Evolutionary conservation across 345 rosid genomes (phyloP).

Genomic region (Raphanus raphanistrum): DNA sequence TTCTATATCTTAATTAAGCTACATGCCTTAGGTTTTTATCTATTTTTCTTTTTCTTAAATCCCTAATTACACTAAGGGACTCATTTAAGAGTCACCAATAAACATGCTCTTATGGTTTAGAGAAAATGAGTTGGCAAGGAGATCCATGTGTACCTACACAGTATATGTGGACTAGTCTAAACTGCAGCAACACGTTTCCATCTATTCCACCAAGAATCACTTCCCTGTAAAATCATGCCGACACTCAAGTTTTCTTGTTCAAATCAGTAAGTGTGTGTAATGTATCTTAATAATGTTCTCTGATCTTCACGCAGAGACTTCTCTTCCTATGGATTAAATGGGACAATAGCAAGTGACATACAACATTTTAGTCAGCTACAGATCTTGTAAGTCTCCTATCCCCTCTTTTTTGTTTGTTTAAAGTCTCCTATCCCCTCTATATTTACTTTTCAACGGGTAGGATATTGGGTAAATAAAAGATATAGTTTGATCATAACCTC

Average conservation of each 20-base stretch:
- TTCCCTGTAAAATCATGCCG: background rate
- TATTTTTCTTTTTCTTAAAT: no score
- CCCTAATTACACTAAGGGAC: no score
- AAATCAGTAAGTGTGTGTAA: background rate
- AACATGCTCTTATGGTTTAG: constrained; percentile 26
- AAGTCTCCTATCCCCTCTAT: constrained; percentile 15
- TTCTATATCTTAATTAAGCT: no score
- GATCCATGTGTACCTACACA: constrained; percentile 51
- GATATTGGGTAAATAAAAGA: no score
- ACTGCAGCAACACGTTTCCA: constrained; percentile 31
- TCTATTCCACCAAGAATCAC: constrained; percentile 26
- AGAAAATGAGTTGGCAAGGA: constrained; percentile 50
- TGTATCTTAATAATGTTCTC: no score
- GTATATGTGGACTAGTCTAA: constrained; percentile 45
- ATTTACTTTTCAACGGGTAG: background rate
- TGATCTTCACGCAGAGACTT: constrained; percentile 24
- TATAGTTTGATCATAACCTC: no score
- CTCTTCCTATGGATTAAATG: constrained; percentile 35
- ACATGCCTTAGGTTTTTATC: no score
- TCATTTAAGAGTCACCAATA: no score
- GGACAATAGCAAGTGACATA: constrained; percentile 28
- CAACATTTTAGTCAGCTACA: constrained; percentile 33
- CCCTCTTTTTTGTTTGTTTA: no score
- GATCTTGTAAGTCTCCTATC: constrained; percentile 26
- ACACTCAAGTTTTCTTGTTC: background rate